phyloP scores from a whole-genome alignment of 768 basidiomycete species.

The Termitomyces sp. region DNA sequence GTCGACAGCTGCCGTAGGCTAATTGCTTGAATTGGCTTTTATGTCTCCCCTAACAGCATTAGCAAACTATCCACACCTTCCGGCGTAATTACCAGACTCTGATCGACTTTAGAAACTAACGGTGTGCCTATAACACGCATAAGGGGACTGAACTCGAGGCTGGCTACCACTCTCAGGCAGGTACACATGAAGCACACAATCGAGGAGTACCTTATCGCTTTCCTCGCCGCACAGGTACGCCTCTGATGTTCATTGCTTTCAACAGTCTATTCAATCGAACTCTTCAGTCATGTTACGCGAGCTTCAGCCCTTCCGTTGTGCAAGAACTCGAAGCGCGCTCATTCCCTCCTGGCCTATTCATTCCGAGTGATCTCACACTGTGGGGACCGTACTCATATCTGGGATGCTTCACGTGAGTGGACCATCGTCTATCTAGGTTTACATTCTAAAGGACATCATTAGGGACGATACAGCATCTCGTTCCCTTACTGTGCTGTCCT shows the following conservation, averaged over 20 bases:
- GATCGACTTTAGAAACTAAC: background rate
- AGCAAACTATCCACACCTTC: background rate
- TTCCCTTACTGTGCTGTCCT: conserved; percentile 10
- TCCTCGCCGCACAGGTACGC: background rate
- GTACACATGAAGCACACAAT: background rate
- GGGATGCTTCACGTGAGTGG: conserved; percentile 15
- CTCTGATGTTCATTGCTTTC: background rate
- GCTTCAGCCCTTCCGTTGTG: background rate
- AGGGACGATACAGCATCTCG: conserved; percentile 5
- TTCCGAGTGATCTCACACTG: conserved; percentile 12
- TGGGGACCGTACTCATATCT: conserved; percentile 12
- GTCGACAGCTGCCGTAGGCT: background rate
- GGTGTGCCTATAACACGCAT: background rate
- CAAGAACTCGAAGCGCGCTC: conserved; percentile 1
- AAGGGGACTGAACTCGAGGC: background rate
- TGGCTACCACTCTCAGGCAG: background rate
- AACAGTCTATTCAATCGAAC: too few relatives aligned
- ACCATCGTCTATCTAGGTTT: background rate
- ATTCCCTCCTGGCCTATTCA: conserved; percentile 14
- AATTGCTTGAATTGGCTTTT: background rate
- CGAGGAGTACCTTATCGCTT: background rate
- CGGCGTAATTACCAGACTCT: background rate
- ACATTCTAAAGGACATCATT: background rate
- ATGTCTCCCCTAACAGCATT: background rate
- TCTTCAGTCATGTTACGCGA: background rate